Evolutionary conservation across 352 stramenopile genomes (phyloP), one percentile per base, ranked within the genome.

Genomic region (Nothophytophthora sp.): DNA sequence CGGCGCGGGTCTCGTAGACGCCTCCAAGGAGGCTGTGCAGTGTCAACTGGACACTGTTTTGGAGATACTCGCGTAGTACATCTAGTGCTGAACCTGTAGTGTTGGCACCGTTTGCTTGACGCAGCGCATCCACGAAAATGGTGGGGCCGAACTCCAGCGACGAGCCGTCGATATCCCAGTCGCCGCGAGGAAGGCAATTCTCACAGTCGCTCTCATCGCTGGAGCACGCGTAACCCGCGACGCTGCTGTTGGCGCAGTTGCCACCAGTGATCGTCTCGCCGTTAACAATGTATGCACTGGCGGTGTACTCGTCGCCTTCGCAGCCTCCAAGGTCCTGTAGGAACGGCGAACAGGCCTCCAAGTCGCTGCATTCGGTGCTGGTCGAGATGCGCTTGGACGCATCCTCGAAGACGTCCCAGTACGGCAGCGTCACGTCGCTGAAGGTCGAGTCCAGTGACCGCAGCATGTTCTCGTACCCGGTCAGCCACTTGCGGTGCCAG

Each of bases 401-500:
- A 39, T 86, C 74, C 30, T 82, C 68, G 30, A 86, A 86, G 16
- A 82, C 50, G 39, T 88, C 59, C 76, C 77, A 90, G 43, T 84
- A 90, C 12, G 79, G 76, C 28, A 90, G 50, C 15, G 79, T 88
- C 40, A 90, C 32, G 36, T 75, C 54, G 9, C 50, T 63, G 38
- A 70, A 89, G 5, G 49, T 53, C 3, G 50, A 10, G 41, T 74
- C 70, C 35, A 84, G 58, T 27, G 63, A 73, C 9, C 73, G 76
- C 34, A 90, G 55, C 79, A 90, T 90, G 58, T 67, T 88, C 55
- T 88, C 79, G 41, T 88, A 90, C 3, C 64, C 79, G 19, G 83
- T 55, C 29, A 90, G 46, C 30, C 69, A 90, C 52, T 84, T 86
- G 39, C 79, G 79, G 50, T 90, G 78, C 79, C 79, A 90, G 11